A percentile compares a stretch with the other conserved stretches of the same genome.
Conservation (phyloP, 2,329 filamentous ascomycete species). For the Achaetomium macrosporum region DNA sequence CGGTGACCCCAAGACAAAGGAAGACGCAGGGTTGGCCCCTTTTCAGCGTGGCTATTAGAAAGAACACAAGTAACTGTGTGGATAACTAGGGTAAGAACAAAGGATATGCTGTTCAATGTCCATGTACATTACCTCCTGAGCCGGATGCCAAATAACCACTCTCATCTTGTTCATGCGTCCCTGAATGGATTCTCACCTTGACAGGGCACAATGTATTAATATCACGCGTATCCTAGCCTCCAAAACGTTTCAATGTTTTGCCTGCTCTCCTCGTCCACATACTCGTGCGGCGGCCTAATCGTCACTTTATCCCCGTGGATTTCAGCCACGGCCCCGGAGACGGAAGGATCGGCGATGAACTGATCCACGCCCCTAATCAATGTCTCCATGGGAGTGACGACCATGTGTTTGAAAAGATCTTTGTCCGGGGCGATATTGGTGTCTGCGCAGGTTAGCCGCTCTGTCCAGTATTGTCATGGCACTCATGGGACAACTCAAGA, state of each 20-base stretch:
- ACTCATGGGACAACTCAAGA: not conserved
- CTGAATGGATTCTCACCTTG: not conserved
- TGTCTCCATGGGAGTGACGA: constrained; percentile 46
- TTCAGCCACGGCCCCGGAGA: constrained; percentile 44
- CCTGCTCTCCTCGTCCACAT: constrained; percentile 43
- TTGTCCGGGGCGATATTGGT: constrained; percentile 41
- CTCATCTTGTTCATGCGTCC: too few species aligned
- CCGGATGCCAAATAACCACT: too few species aligned
- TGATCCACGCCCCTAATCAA: constrained; percentile 38
- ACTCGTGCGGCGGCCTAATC: constrained; percentile 37
- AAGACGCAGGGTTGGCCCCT: not conserved
- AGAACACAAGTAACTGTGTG: not conserved
- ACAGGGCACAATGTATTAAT: not conserved
- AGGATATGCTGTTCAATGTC: too few species aligned
- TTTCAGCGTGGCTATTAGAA: not conserved
- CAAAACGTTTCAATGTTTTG: constrained; percentile 44
- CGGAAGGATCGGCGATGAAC: constrained; percentile 34
- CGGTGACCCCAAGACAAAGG: constrained; percentile 1
- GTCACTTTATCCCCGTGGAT: constrained; percentile 47
- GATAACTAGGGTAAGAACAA: not conserved
- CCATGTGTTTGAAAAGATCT: constrained; percentile 42
- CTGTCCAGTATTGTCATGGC: not conserved
- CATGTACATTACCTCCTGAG: too few species aligned
- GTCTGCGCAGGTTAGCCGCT: constrained; percentile 28
- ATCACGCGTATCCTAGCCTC: constrained; percentile 41